These are phyloP conservation scores for Dryadomyces quercus-mongolicae DNA, from an alignment of 2,329 filamentous ascomycete species.

Conservation along the genomic window DNA sequence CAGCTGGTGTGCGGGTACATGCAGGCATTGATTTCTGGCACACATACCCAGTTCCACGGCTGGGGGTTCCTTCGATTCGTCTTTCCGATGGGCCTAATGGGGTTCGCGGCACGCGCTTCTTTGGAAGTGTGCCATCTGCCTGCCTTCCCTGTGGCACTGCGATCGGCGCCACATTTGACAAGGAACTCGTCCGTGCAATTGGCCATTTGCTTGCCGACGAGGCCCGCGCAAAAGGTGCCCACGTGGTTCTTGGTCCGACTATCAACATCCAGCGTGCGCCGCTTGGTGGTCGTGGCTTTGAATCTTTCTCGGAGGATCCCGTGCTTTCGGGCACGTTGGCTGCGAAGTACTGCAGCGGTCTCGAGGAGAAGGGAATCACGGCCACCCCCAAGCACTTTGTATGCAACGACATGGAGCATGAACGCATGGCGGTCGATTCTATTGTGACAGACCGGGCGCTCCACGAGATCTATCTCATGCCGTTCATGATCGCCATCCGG, in stretches of 20 bases:
- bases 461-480: conserved; percentile 26
- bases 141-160: conserved; percentile 31
- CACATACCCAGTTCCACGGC: conserved; percentile 16
- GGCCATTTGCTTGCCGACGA: conserved; percentile 57
- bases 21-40: conserved; percentile 19
- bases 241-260: conserved; percentile 53
- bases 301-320: conserved; percentile 26
- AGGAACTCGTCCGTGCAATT: conserved; percentile 46
- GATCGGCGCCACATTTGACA: conserved; percentile 55
- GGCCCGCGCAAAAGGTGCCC: conserved; percentile 53
- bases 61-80: conserved; percentile 19
- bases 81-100: conserved; percentile 23
- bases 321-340: conserved; percentile 25
- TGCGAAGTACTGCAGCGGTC: conserved; percentile 21
- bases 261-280: conserved; percentile 28
- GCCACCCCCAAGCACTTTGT: conserved; percentile 29
- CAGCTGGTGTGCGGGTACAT: too few species aligned
- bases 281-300: conserved; percentile 26
- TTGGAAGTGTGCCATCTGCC: conserved; percentile 27
- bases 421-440: conserved; percentile 22
- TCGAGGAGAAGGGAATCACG: conserved; percentile 21
- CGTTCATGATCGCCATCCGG: conserved; percentile 25
- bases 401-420: conserved; percentile 27
- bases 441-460: conserved; percentile 25
- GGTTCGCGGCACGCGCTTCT: conserved; percentile 19